Evolutionary conservation across 1,284 basidiomycete species (phyloP).

Genomic region (Sporisorium iseilematis-ciliati): DNA sequence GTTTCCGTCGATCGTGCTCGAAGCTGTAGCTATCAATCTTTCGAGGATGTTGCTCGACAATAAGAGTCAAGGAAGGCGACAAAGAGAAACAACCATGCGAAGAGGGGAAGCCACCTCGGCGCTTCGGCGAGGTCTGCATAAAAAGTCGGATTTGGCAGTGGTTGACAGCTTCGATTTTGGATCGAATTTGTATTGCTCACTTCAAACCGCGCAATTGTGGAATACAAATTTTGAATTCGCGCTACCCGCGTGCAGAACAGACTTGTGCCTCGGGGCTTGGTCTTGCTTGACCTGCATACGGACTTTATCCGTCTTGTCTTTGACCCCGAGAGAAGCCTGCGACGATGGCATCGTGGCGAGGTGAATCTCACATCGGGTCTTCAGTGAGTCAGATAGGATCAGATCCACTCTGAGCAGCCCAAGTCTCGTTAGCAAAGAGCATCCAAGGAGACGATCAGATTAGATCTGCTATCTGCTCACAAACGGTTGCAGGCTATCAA

Average conservation of each 20-base stretch:
- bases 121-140: conserved; percentile 11
- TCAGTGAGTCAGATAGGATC: too few relatives aligned
- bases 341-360: too few relatives aligned
- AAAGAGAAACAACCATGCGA: neutral
- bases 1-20: too few relatives aligned
- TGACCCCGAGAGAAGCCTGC: too few relatives aligned
- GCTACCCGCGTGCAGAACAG: neutral
- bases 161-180: conserved; percentile 4
- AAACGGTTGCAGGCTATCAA: too few relatives aligned
- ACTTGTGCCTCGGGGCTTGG: neutral
- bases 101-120: conserved; percentile 3
- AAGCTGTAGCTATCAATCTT: too few relatives aligned
- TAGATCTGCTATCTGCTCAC: too few relatives aligned
- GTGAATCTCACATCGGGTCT: too few relatives aligned
- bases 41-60: neutral
- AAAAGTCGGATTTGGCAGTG: conserved; percentile 6
- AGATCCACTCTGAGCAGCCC: too few relatives aligned
- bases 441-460: too few relatives aligned
- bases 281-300: neutral
- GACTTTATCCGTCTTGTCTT: too few relatives aligned
- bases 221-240: neutral
- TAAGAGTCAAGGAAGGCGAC: neutral
- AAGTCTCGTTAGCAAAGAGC: too few relatives aligned
- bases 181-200: neutral
- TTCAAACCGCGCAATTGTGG: neutral